Evolutionary conservation across 129 eudicot genomes (phyloP).

Genomic region (Chrysanthemum lavandulifolium): DNA sequence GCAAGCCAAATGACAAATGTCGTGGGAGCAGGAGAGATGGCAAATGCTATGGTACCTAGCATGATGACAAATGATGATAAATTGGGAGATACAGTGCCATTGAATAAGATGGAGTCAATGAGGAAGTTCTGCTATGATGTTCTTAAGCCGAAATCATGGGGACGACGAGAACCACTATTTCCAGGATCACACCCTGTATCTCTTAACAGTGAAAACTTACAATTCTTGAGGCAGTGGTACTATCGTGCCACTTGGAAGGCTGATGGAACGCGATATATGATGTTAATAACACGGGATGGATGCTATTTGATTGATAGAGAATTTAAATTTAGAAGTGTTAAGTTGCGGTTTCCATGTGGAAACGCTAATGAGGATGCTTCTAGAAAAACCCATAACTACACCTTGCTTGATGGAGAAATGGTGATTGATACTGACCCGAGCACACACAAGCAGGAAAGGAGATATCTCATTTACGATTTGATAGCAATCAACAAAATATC

Average conservation of each 20-base stretch:
- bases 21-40: conserved; percentile 26
- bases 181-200: conserved; percentile 86
- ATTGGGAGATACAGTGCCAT: conserved; percentile 57
- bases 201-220: conserved; percentile 81
- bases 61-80: conserved; percentile 72
- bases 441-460: conserved; percentile 81
- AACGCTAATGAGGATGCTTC: conserved; percentile 56
- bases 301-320: conserved; percentile 83
- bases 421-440: conserved; percentile 80
- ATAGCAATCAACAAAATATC: conserved; percentile 63
- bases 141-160: conserved; percentile 42
- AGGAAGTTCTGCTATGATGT: conserved; percentile 49
- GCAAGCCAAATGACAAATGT: conserved; percentile 27
- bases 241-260: conserved; percentile 98
- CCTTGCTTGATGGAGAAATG: conserved; percentile 98
- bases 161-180: conserved; percentile 52
- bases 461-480: conserved; percentile 89
- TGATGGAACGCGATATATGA: conserved; percentile 97
- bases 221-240: conserved; percentile 81
- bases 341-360: conserved; percentile 93
- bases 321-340: conserved; percentile 85
- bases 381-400: conserved; percentile 73
- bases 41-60: background rate
- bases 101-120: conserved; percentile 41
- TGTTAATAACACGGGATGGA: conserved; percentile 84